Evolutionary conservation across 106 monocot genomes (phyloP), one percentile per base, ranked within the genome.

Genomic region (Dendrobium chrysotoxum): DNA sequence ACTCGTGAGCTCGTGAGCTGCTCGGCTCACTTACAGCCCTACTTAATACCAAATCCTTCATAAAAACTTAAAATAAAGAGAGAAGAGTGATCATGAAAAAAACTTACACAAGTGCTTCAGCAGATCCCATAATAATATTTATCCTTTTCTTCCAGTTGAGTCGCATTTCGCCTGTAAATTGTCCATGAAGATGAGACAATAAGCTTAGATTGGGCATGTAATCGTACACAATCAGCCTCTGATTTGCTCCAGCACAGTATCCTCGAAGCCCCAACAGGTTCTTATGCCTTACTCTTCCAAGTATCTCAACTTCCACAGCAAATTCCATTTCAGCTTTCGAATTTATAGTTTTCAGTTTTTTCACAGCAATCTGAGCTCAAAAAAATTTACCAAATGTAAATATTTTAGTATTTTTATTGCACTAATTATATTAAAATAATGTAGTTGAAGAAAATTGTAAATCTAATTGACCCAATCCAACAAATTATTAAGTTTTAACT

Each of bases 141-240:
- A 90, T 85, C 78, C 85, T 74, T 26, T 78, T 79, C 44, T 76
- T 80, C 90, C 90, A 90, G 58, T 87, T 85, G 0, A 90, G 81
- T 0, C 21, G 50, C n/a, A 55, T 41, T 5, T 90, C 87, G 30
- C 39, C 55, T 0, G 87, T 78, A 12, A 85, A 87, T 40, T 83
- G 79, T 54, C 87, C 90, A 10, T 90, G 88, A 75, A 91, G 87
- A 75, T 92, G 91, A 3, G 89, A 82, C 7, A 83, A 39, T 12
- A 92, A 72, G 77, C 91, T 92, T 8, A 86, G 82, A 45, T 92
- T 92, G 41, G 87, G 87, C 91, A 92, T 87, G 83, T 92, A 89
- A 41, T 92, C 91, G 40, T 92, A 92, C 1, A 92, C 89, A 8
- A 92, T 87, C 0, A 92, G 77, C 80, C 85, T 57, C 75, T 89